Base-by-base conservation (phyloP, 2,329 filamentous ascomycete genomes). In the Diaporthe batatas region DNA sequence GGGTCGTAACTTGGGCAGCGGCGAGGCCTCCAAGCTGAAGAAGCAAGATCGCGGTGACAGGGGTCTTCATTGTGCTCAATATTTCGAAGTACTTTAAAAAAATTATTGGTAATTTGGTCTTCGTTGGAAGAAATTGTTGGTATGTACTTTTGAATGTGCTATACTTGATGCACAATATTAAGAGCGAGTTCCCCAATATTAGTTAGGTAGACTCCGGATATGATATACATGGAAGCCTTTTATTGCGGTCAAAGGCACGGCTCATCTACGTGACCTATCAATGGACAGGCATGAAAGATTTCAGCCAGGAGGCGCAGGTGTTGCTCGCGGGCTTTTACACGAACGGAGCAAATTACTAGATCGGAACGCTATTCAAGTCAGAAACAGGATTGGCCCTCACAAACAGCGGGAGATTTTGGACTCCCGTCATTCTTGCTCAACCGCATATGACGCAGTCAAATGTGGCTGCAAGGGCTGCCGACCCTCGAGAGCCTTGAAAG, bases 101-200 rank as follows among this genome's bases (percentile, higher is more conserved):
- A 6, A 3, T 32, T 6, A 16, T 18, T 65, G 8, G 6, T 42
- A n/a, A 21, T 42, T 3, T 42, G 29, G n/a, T 51, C 5, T n/a
- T 65, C 34, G 2, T 34, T 65, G 39, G 25, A 10, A 57, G 44
- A 32, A 29, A 25, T n/a, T 51, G 10, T 42, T 23, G n/a, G 6
- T 32, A 51, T 53, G 54, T 72, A 21, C 34, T 18, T 11, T 53
- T 29, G n/a, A 10, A 36, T n/a, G 42, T 51, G 6, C n/a, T 64
- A 29, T 62, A 67, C 59, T 68, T 39, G 14, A 25, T 34, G 39
- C 42, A 73, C 68, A 73, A 73, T 73, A 73, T 10, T 39, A 73
- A 62, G 42, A 23, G 23, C 0, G 0, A 6, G 8, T 14, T 10
- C 14, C 36, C 71, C 36, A 73, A 73, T 73, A 67, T 18, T 25